A percentile compares a stretch with the other conserved stretches of the same genome.
These are phyloP conservation scores for Citeromyces siamensis DNA, from an alignment of 1,139 yeast species.

Conservation along the genomic window DNA sequence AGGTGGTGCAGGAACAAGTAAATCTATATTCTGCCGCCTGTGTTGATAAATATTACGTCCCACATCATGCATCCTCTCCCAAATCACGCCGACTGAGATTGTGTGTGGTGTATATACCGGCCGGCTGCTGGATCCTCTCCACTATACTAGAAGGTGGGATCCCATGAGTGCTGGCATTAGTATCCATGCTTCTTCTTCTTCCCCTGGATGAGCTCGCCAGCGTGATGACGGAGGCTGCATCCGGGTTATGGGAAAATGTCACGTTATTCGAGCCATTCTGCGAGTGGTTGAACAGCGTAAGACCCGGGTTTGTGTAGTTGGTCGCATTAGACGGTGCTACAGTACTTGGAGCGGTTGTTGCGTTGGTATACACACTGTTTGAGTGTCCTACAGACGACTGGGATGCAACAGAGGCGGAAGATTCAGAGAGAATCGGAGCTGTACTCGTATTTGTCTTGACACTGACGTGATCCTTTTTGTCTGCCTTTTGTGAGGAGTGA, in stretches of 20 bases:
- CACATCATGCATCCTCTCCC: neutral
- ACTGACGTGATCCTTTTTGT: too few relatives aligned
- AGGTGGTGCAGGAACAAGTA: too few relatives aligned
- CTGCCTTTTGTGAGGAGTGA: neutral
- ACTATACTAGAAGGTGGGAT: constrained; percentile 45
- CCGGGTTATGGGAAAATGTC: constrained; percentile 11
- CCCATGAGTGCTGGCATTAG: constrained; percentile 38
- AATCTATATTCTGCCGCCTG: too few relatives aligned
- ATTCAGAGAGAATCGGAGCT: constrained; percentile 33
- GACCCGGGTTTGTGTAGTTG: constrained; percentile 5
- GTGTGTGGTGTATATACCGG: neutral
- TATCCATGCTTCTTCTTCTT: constrained; percentile 38
- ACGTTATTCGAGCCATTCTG: constrained; percentile 5
- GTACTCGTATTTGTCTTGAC: constrained; percentile 36
- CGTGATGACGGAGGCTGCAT: constrained; percentile 41
- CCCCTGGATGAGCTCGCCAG: constrained; percentile 40
- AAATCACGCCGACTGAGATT: neutral
- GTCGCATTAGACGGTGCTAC: constrained; percentile 6
- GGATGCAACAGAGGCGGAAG: constrained; percentile 26
- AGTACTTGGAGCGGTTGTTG: constrained; percentile 29
- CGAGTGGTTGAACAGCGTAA: constrained; percentile 5
- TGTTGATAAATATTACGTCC: too few relatives aligned
- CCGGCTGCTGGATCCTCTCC: constrained; percentile 24
- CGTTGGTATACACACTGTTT: constrained; percentile 25
- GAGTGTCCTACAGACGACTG: constrained; percentile 19